These are phyloP conservation scores for Fusarium protoensiforme DNA, from an alignment of 2,329 filamentous ascomycete species.

Conservation along the genomic window DNA sequence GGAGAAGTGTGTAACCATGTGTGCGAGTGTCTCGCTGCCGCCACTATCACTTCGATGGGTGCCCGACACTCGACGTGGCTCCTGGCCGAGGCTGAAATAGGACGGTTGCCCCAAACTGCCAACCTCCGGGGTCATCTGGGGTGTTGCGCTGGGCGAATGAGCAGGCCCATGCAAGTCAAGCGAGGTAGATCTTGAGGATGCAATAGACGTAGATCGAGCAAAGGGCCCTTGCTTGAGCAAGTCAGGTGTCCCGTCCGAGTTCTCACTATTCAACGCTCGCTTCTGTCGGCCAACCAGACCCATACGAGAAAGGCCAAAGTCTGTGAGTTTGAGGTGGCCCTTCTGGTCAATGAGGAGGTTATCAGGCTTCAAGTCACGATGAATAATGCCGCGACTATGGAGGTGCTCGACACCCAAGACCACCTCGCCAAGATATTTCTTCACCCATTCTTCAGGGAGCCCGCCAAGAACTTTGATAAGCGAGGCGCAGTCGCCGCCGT, in stretches of 20 bases:
- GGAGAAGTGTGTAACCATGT: slow-evolving; percentile 84
- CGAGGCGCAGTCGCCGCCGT: slow-evolving; percentile 96
- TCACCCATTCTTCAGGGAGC: slow-evolving; percentile 95
- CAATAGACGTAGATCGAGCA: slow-evolving; percentile 83
- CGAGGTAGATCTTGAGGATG: slow-evolving; percentile 92
- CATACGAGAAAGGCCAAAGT: slow-evolving; percentile 98
- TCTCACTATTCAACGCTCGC: slow-evolving; percentile 81
- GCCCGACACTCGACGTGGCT: slow-evolving; percentile 74
- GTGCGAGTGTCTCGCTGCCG: slow-evolving; percentile 84
- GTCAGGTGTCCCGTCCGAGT: slow-evolving; percentile 88
- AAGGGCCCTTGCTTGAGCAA: slow-evolving; percentile 93
- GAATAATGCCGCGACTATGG: slow-evolving; percentile 93
- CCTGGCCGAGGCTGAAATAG: slow-evolving; percentile 84
- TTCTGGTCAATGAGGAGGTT: slow-evolving; percentile 97
- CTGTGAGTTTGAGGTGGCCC: slow-evolving; percentile 95
- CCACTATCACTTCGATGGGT: slow-evolving; percentile 92
- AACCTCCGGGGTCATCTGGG: slow-evolving; percentile 82
- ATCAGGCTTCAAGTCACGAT: slow-evolving; percentile 96
- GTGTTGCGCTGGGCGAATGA: slow-evolving; percentile 85
- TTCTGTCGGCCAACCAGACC: slow-evolving; percentile 97
- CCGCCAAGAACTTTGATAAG: slow-evolving; percentile 94
- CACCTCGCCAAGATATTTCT: slow-evolving; percentile 96
- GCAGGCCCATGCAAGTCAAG: slow-evolving; percentile 82
- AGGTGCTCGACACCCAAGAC: slow-evolving; percentile 97
- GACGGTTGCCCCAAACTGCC: slow-evolving; percentile 82